Evolutionary conservation across 768 basidiomycete species (phyloP).

Genomic region (Psilocybe cubensis): DNA sequence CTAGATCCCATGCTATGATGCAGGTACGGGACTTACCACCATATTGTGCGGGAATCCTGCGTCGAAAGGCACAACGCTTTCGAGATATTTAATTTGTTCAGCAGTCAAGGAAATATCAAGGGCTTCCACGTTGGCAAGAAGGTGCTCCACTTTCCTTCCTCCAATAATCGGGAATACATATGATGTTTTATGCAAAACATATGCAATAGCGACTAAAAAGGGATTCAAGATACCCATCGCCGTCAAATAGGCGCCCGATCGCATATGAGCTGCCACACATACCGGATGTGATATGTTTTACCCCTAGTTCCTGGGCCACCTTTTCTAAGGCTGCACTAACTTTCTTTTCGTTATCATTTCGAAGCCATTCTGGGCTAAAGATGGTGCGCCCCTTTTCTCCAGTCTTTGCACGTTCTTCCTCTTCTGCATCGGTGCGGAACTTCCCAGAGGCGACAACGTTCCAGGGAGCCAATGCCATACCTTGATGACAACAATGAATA

Average conservation of each 20-base stretch:
- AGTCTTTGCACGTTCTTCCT: constrained; percentile 25
- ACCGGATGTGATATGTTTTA: constrained; percentile 51
- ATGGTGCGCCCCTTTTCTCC: constrained; percentile 45
- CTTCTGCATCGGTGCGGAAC: constrained; percentile 56
- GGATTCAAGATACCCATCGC: constrained; percentile 1
- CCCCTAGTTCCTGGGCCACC: constrained; percentile 53
- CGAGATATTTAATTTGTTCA: constrained; percentile 50
- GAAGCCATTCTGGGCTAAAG: constrained; percentile 41
- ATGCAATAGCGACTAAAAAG: constrained; percentile 51
- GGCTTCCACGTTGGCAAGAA: constrained; percentile 55
- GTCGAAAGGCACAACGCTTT: constrained; percentile 46
- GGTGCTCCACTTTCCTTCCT: constrained; percentile 55
- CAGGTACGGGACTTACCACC: constrained; percentile 30
- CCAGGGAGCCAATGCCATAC: constrained; percentile 39
- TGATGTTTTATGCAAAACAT: constrained; percentile 56
- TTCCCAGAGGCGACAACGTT: constrained; percentile 41
- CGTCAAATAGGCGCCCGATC: constrained; percentile 11
- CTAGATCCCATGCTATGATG: background rate
- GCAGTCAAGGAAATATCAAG: constrained; percentile 47
- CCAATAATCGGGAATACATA: constrained; percentile 59
- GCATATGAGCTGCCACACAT: background rate
- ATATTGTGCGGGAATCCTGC: constrained; percentile 45
- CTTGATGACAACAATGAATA: constrained; percentile 8
- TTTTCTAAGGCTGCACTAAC: constrained; percentile 50
- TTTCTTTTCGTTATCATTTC: constrained; percentile 46